Evolutionary conservation across 352 stramenopile genomes (phyloP), one percentile per base, ranked within the genome.

Genomic region (Blastocystis sp.): DNA sequence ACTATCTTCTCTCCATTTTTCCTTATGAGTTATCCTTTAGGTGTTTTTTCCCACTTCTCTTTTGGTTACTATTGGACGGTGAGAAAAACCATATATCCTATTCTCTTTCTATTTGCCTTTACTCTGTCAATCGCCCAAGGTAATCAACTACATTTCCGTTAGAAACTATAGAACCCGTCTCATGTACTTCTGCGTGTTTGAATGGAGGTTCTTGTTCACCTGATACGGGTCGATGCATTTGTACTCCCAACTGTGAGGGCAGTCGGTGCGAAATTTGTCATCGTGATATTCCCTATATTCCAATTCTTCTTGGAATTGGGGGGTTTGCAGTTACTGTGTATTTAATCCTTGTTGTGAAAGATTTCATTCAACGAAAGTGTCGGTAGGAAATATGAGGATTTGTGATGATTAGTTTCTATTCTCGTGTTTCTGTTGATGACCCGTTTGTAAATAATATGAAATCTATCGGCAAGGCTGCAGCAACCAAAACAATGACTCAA

Each of bases 371-470:
- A 21, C 63, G 35, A 27, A 37, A 21, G 14, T 74, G 63, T 46
- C 14, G 35, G 63, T 74, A 74, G 35, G 11, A 21, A 27, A 9
- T 4, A 32, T n/a, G 43, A 27, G 4, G 5, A 32, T 7, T 51
- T 49, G 16, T 14, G 49, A 46, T 2, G 29, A 37, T 2, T 74
- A 74, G 63, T 19, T 74, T 74, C 63, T 74, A 74, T 51, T 52
- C 63, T n/a, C 63, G 12, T n/a, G 63, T 74, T 16, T 37, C 27
- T 51, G 42, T 52, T n/a, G 63, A 74, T 24, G 63, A 74, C 32
- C 63, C 63, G 1, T 74, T 74, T 74, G 63, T 74, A 1, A 14
- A 52, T 37, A 74, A 74, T 0, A 74, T 74, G 63, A 74, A 74
- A 14, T 51, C 63, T 7, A 74, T 74, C 35, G 24, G 63, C 12